Evolutionary conservation across 352 stramenopile species (phyloP).

Genomic region (Pythium diclinum): DNA sequence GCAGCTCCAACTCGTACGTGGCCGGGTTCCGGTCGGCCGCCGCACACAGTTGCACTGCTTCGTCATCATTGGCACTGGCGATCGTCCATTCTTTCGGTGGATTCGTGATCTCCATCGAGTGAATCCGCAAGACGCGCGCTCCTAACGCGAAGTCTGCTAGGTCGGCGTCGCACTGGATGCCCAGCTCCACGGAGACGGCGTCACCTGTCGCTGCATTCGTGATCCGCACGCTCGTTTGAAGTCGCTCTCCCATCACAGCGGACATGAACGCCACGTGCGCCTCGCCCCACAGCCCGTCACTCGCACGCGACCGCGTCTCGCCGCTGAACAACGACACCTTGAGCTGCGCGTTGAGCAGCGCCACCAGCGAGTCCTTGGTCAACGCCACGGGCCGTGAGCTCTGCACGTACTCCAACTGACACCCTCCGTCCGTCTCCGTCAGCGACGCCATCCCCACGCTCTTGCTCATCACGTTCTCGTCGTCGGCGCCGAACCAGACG

Average conservation of each 20-base stretch:
- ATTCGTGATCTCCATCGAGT: conserved; percentile 34
- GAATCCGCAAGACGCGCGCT: conserved; percentile 39
- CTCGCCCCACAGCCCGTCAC: conserved; percentile 37
- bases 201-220: conserved; percentile 8
- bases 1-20: conserved; percentile 52
- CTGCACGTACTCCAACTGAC: conserved; percentile 38
- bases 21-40: conserved; percentile 39
- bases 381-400: conserved; percentile 41
- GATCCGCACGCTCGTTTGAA: conserved; percentile 29
- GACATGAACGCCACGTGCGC: conserved; percentile 36
- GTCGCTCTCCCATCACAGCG: conserved; percentile 25
- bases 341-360: conserved; percentile 39
- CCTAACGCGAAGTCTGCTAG: conserved; percentile 47
- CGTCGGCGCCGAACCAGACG: conserved; percentile 51
- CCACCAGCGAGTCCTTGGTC: conserved; percentile 32
- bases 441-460: conserved; percentile 30
- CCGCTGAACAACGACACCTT: conserved; percentile 43
- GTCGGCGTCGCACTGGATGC: conserved; percentile 45
- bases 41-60: conserved; percentile 39
- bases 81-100: conserved; percentile 50
- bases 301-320: conserved; percentile 25
- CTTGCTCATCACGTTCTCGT: conserved; percentile 49
- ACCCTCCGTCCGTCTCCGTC: background rate
- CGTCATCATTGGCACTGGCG: conserved; percentile 42
- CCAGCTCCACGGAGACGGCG: conserved; percentile 36